These are phyloP conservation scores for Eimeria necatrix DNA, from an alignment of 169 alveolate genomes.

Conservation along the genomic window DNA sequence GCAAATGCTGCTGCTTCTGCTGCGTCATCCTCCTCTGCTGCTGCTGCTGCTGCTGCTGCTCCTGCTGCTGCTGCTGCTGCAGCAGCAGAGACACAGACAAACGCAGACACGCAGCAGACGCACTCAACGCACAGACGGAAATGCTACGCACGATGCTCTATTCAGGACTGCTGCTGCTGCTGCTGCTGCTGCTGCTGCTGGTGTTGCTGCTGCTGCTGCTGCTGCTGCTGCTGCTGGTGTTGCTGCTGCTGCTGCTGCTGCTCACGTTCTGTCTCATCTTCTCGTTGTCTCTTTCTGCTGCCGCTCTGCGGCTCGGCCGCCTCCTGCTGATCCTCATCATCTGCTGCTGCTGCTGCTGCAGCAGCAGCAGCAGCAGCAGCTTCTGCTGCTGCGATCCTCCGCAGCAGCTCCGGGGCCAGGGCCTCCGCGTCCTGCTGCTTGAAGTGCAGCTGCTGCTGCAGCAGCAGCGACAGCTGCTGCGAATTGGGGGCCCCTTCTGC, in stretches of 20 bases:
- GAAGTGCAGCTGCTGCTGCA: slow-evolving; percentile 62
- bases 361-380: slow-evolving; percentile 60
- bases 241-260: too few relatives aligned
- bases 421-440: slow-evolving; percentile 43
- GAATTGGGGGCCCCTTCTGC: slow-evolving; percentile 37
- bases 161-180: too few relatives aligned
- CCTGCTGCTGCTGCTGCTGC: neutral
- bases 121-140: too few relatives aligned
- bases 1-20: slow-evolving; percentile 69
- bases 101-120: neutral
- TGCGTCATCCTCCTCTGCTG: slow-evolving; percentile 37
- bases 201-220: too few relatives aligned
- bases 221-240: too few relatives aligned
- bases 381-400: slow-evolving; percentile 53
- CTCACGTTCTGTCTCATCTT: slow-evolving; percentile 22
- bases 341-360: slow-evolving; percentile 25
- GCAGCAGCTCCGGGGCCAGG: slow-evolving; percentile 57
- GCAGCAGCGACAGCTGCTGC: neutral
- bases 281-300: slow-evolving; percentile 63
- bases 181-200: too few relatives aligned
- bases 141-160: neutral
- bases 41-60: slow-evolving; percentile 21
- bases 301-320: slow-evolving; percentile 2
- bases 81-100: neutral
- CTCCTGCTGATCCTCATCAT: neutral